A percentile compares a stretch with the other conserved stretches of the same genome.
Conservation (phyloP, 768 basidiomycete species). For the Rhizopogon vesiculosus region DNA sequence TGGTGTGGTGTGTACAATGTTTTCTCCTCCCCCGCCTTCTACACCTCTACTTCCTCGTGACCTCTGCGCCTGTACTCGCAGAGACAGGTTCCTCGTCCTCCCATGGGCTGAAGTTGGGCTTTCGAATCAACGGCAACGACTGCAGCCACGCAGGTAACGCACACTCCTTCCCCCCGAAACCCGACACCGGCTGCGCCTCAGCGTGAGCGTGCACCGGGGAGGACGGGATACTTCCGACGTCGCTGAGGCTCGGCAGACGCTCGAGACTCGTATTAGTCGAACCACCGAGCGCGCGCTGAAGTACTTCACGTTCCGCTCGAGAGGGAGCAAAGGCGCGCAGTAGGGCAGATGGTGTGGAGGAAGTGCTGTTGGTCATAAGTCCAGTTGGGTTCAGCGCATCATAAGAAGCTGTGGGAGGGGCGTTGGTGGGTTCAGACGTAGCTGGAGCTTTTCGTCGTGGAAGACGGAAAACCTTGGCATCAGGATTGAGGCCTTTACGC, state of each 20-base stretch:
- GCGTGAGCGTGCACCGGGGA: constrained; percentile 55
- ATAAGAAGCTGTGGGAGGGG: constrained; percentile 25
- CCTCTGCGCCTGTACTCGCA: constrained; percentile 5
- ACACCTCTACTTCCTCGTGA: constrained; percentile 18
- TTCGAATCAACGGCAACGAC: constrained; percentile 58
- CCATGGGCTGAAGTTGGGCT: constrained; percentile 79
- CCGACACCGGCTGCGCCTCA: constrained; percentile 13
- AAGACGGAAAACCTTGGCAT: constrained; percentile 79
- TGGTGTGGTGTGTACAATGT: constrained; percentile 10
- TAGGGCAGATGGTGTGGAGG: constrained; percentile 44
- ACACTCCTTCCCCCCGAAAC: constrained; percentile 21
- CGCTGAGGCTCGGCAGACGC: constrained; percentile 71
- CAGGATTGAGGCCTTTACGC: constrained; percentile 75
- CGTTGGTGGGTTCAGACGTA: constrained; percentile 4
- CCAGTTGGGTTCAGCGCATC: constrained; percentile 63
- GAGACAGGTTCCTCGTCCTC: constrained; percentile 57
- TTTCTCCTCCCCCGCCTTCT: not conserved
- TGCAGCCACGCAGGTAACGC: constrained; percentile 65
- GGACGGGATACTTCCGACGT: constrained; percentile 69
- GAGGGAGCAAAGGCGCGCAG: constrained; percentile 87
- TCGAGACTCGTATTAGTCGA: constrained; percentile 74
- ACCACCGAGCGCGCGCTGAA: constrained; percentile 73
- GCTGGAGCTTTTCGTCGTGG: constrained; percentile 17
- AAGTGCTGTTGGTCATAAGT: constrained; percentile 31
- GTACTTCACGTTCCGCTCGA: constrained; percentile 79